These are phyloP conservation scores for Alloteropsis semialata DNA, from an alignment of 176 grass and related monocot genomes.

Conservation along the genomic window DNA sequence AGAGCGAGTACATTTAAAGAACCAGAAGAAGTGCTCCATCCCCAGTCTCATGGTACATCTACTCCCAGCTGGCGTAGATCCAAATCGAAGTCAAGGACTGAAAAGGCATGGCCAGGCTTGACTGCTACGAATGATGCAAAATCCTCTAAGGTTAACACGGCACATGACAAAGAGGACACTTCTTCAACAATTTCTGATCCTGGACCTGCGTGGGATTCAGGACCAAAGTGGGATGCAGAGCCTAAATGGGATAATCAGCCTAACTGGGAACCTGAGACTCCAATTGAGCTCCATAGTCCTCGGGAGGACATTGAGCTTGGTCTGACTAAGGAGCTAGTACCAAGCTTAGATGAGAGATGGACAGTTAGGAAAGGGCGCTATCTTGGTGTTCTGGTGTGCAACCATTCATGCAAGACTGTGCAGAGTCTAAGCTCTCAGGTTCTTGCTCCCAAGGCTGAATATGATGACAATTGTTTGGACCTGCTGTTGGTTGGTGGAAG, in stretches of 20 bases:
- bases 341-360: constrained; percentile 97
- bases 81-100: constrained; percentile 86
- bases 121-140: constrained; percentile 56
- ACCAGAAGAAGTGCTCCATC: constrained; percentile 88
- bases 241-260: constrained; percentile 82
- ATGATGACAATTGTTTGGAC: constrained; percentile 91
- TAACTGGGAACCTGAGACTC: constrained; percentile 67
- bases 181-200: constrained; percentile 95
- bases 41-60: constrained; percentile 71
- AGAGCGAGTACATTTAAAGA: constrained; percentile 69
- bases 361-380: constrained; percentile 68
- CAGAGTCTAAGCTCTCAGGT: constrained; percentile 99
- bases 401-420: constrained; percentile 97
- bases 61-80: constrained; percentile 83
- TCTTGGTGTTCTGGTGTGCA: constrained; percentile 96
- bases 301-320: constrained; percentile 57
- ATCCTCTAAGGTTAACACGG: constrained; percentile 47
- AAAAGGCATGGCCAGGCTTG: constrained; percentile 59
- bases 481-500: constrained; percentile 88
- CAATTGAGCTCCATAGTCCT: constrained; percentile 53
- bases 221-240: constrained; percentile 79
- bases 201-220: constrained; percentile 83
- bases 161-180: constrained; percentile 90
- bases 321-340: constrained; percentile 76
- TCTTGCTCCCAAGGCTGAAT: constrained; percentile 91